phyloP scores from a whole-genome alignment of 1,284 basidiomycete species.

The Sporisorium scitamineum region DNA sequence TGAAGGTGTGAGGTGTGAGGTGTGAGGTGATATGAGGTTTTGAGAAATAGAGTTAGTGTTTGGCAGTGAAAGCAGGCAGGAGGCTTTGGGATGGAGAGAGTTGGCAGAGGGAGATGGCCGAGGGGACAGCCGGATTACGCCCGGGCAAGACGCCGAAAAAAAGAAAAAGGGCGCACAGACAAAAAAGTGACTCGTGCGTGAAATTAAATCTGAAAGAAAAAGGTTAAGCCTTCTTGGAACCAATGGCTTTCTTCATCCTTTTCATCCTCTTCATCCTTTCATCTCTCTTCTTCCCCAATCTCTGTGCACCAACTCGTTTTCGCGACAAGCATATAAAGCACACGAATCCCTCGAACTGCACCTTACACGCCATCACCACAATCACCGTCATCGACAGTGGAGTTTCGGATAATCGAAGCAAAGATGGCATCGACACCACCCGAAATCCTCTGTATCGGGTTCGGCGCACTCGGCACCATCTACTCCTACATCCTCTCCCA shows the following conservation, averaged over 20 bases:
- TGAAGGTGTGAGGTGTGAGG: not conserved
- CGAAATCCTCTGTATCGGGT: conserved; percentile 71
- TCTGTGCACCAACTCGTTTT: too few relatives aligned
- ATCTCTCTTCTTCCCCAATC: too few relatives aligned
- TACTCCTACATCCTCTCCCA: conserved; percentile 77
- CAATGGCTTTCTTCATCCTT: not conserved
- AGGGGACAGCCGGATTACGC: not conserved
- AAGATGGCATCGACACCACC: conserved; percentile 4
- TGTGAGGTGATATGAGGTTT: not conserved
- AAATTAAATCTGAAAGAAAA: too few relatives aligned
- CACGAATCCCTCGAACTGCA: too few relatives aligned
- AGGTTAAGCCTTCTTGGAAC: too few relatives aligned
- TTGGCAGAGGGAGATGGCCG: not conserved
- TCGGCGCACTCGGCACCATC: conserved; percentile 73
- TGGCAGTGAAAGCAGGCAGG: not conserved
- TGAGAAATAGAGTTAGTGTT: not conserved
- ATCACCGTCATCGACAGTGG: not conserved
- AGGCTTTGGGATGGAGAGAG: too few relatives aligned
- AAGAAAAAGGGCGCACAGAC: not conserved
- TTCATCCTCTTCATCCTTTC: too few relatives aligned
- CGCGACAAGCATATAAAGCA: not conserved
- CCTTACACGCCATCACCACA: not conserved
- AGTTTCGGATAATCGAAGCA: too few relatives aligned
- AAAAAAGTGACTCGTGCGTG: not conserved
- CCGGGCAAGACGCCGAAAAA: not conserved